Evolutionary conservation across 768 basidiomycete genomes (phyloP).

Genomic region (Sarcodon sp.): DNA sequence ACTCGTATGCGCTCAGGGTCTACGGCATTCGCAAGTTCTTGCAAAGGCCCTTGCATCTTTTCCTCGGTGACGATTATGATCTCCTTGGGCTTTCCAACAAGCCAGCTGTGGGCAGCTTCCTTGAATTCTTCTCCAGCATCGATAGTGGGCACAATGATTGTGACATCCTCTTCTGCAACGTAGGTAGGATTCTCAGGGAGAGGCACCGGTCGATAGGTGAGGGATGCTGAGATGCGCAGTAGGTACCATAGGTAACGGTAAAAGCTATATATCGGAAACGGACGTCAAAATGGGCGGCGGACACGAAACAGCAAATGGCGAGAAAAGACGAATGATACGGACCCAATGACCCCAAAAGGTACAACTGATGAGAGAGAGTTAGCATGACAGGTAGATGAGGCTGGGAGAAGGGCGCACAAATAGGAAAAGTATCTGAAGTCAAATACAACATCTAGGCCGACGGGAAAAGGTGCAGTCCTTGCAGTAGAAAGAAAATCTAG

Average conservation of each 20-base stretch:
- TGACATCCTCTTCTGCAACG: slow-evolving; percentile 84
- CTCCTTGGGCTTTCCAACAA: slow-evolving; percentile 83
- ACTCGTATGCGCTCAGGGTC: slow-evolving; percentile 78
- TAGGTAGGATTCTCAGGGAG: slow-evolving; percentile 87
- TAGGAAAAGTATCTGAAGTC: slow-evolving; percentile 81
- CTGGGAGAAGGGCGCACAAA: slow-evolving; percentile 48
- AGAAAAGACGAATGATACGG: slow-evolving; percentile 11
- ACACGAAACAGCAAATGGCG: neutral
- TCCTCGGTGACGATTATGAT: slow-evolving; percentile 73
- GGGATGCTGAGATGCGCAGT: slow-evolving; percentile 70
- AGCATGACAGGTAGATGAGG: slow-evolving; percentile 1
- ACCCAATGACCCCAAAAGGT: slow-evolving; percentile 86
- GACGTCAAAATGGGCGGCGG: slow-evolving; percentile 1
- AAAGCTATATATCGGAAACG: slow-evolving; percentile 36
- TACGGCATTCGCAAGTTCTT: slow-evolving; percentile 81
- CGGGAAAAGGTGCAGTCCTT: neutral
- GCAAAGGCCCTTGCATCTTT: slow-evolving; percentile 80
- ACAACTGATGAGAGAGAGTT: slow-evolving; percentile 41
- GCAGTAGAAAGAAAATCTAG: neutral
- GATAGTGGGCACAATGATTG: slow-evolving; percentile 92
- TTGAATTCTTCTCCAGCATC: slow-evolving; percentile 95
- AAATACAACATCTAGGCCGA: slow-evolving; percentile 59
- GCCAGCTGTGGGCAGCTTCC: slow-evolving; percentile 87
- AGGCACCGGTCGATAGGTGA: slow-evolving; percentile 79
- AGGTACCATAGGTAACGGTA: slow-evolving; percentile 91